Evolutionary conservation across 352 stramenopile species (phyloP).

Genomic region (Phytophthora colocasiae): DNA sequence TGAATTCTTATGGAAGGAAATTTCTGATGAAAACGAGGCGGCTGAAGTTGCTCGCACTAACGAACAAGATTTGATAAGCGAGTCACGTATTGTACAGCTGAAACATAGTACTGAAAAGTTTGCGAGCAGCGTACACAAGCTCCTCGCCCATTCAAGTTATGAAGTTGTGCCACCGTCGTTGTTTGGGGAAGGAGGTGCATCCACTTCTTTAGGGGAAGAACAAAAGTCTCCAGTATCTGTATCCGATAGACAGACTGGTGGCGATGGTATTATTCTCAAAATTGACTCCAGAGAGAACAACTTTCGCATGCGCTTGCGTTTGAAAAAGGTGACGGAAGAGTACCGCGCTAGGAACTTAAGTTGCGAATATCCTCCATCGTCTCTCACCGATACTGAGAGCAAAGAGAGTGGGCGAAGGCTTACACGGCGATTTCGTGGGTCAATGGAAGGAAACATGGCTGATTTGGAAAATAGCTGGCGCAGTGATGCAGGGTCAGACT

Average conservation of each 20-base stretch:
- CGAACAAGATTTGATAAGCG: conserved; percentile 44
- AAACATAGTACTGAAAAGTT: conserved; percentile 83
- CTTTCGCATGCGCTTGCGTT: conserved; percentile 74
- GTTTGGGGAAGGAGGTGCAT: conserved; percentile 13
- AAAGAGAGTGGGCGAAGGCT: conserved; percentile 43
- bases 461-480: conserved; percentile 68
- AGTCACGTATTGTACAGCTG: conserved; percentile 57
- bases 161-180: conserved; percentile 6
- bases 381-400: conserved; percentile 57
- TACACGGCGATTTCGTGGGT: conserved; percentile 39
- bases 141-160: conserved; percentile 50
- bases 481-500: conserved; percentile 79
- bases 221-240: background rate
- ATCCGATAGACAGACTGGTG: background rate
- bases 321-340: conserved; percentile 73
- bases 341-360: conserved; percentile 75
- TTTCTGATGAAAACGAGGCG: conserved; percentile 49
- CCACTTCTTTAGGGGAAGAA: background rate
- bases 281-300: conserved; percentile 74
- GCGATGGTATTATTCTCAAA: conserved; percentile 60
- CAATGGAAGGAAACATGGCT: conserved; percentile 37
- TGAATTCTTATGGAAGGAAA: conserved; percentile 65
- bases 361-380: conserved; percentile 58
- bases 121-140: conserved; percentile 79
- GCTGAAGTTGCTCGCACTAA: conserved; percentile 30